phyloP scores from a whole-genome alignment of 108 stramenopile genomes.

The Pseudonitzschia multistriata region DNA sequence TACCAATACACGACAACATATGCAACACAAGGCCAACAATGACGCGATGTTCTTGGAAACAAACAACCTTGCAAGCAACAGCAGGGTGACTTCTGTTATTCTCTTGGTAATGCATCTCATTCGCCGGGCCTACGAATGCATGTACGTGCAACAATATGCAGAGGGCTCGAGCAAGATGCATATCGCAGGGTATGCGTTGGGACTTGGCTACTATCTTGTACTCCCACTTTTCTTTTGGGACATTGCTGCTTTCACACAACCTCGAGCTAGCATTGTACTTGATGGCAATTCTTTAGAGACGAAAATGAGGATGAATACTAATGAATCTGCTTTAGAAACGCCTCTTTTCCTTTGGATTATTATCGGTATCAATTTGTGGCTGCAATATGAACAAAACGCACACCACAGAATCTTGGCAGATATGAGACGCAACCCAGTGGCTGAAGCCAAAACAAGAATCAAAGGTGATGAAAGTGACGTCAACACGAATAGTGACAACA shows the following conservation, averaged over 20 bases:
- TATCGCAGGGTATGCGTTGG: conserved; percentile 65
- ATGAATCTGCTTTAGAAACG: background rate
- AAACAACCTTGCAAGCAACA: background rate
- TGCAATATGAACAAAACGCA: conserved; percentile 60
- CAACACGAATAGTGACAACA: background rate
- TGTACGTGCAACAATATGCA: conserved; percentile 50
- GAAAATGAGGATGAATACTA: background rate
- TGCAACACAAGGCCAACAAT: too few species aligned
- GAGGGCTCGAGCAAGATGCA: conserved; percentile 53
- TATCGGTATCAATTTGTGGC: conserved; percentile 36
- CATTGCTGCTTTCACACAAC: background rate
- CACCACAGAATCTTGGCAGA: conserved; percentile 64
- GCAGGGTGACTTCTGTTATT: background rate
- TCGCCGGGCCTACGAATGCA: conserved; percentile 57
- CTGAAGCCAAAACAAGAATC: background rate
- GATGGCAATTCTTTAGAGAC: background rate
- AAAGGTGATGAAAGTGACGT: too few species aligned
- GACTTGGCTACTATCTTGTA: conserved; percentile 59
- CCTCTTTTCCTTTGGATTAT: background rate
- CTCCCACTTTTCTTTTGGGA: conserved; percentile 62
- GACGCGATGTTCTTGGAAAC: background rate
- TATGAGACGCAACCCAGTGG: background rate
- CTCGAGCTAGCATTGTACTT: background rate
- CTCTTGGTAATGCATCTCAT: conserved; percentile 30
- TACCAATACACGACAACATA: too few species aligned